phyloP scores from a whole-genome alignment of 2,329 filamentous ascomycete species.

The Thelonectria blattea region DNA sequence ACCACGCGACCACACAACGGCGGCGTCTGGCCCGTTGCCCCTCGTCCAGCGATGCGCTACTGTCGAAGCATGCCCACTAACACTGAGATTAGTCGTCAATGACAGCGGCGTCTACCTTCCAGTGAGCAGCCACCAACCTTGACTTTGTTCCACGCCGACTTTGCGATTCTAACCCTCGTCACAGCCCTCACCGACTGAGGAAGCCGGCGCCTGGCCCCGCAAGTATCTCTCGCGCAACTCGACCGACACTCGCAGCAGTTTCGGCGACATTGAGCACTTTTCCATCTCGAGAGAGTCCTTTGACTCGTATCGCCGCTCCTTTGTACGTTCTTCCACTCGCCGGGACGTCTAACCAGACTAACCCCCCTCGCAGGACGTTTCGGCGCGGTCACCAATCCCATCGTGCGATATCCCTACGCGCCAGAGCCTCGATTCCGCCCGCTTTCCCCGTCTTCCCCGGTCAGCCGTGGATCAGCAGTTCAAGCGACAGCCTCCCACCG shows the following conservation, averaged over 20 bases:
- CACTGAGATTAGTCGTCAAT: slow-evolving; percentile 75
- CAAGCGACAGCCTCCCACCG: slow-evolving; percentile 66
- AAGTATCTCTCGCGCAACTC: slow-evolving; percentile 59
- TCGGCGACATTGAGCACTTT: slow-evolving; percentile 89
- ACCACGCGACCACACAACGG: slow-evolving; percentile 22
- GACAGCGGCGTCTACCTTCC: slow-evolving; percentile 95
- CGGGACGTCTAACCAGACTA: slow-evolving; percentile 15
- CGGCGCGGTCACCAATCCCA: slow-evolving; percentile 79
- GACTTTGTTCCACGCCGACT: not conserved
- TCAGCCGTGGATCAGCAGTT: slow-evolving; percentile 65
- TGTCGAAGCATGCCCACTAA: slow-evolving; percentile 35
- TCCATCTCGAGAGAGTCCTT: slow-evolving; percentile 96
- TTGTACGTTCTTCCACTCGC: slow-evolving; percentile 65
- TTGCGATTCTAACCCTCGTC: slow-evolving; percentile 19
- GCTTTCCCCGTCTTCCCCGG: slow-evolving; percentile 66
- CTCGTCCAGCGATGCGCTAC: slow-evolving; percentile 20
- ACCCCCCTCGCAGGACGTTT: slow-evolving; percentile 73
- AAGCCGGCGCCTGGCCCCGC: slow-evolving; percentile 78
- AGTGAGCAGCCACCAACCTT: slow-evolving; percentile 59
- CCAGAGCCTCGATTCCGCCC: slow-evolving; percentile 80
- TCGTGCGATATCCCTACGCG: slow-evolving; percentile 67
- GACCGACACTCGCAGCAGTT: slow-evolving; percentile 63
- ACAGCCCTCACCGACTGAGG: slow-evolving; percentile 87
- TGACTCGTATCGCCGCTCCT: slow-evolving; percentile 93
- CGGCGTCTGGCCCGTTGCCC: not conserved